phyloP scores from a whole-genome alignment of 192 early-diverging fungal species.

The Linnemannia zychae region DNA sequence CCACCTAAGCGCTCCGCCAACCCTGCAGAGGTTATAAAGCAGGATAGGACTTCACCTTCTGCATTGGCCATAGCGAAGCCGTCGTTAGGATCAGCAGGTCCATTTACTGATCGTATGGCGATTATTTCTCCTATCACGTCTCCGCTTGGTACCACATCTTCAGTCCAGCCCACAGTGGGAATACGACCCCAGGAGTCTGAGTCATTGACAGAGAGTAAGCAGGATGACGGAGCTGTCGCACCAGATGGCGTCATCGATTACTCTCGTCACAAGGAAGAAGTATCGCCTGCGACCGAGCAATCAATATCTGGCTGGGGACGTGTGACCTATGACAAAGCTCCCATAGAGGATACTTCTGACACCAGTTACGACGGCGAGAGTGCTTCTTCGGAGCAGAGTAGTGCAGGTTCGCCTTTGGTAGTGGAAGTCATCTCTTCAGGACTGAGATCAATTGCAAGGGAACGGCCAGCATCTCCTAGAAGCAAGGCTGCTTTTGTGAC shows the following conservation, averaged over 20 bases:
- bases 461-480: neutral
- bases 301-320: neutral
- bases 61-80: neutral
- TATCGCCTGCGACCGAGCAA: neutral
- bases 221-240: neutral
- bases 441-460: conserved; percentile 9
- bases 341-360: neutral
- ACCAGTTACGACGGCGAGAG: neutral
- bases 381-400: neutral
- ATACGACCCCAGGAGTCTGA: neutral
- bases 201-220: neutral
- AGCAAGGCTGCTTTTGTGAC: neutral
- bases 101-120: neutral
- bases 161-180: neutral
- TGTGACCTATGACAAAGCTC: neutral
- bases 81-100: neutral
- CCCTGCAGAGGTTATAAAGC: neutral
- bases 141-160: neutral
- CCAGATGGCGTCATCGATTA: conserved; percentile 18
- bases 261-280: conserved; percentile 25
- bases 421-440: conserved; percentile 47
- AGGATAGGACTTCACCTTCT: conserved; percentile 22
- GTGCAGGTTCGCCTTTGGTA: conserved; percentile 21
- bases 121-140: neutral
- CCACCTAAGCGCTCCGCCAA: neutral